These are phyloP conservation scores for Sporothrix pallida DNA, from an alignment of 2,329 filamentous ascomycete species.

Conservation along the genomic window DNA sequence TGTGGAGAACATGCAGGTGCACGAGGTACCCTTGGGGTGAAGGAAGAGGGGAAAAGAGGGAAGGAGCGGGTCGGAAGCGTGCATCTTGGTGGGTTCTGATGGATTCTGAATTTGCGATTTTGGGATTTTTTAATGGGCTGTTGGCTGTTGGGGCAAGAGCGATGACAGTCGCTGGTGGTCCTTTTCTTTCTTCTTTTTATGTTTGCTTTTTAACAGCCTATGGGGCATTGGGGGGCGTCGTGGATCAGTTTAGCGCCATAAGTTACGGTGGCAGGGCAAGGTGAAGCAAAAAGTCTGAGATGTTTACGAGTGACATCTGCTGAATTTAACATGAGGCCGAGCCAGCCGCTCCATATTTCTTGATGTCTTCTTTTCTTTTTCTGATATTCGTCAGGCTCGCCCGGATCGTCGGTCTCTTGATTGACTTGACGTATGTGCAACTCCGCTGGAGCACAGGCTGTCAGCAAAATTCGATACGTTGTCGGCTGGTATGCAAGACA, in stretches of 20 bases:
- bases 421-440: background rate
- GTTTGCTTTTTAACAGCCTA: background rate
- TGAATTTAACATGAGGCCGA: background rate
- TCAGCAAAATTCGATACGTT: background rate
- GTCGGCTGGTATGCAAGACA: slow-evolving; percentile 11
- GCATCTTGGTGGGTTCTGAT: background rate
- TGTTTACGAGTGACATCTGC: background rate
- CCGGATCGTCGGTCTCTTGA: background rate
- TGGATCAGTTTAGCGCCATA: background rate
- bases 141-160: background rate
- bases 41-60: background rate
- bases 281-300: slow-evolving; percentile 16
- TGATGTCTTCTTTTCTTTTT: background rate
- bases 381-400: background rate
- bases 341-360: background rate
- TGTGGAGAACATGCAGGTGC: slow-evolving; percentile 30
- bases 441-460: background rate
- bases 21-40: slow-evolving; percentile 28
- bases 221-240: background rate
- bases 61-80: background rate
- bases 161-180: too few relatives aligned
- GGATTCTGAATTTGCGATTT: background rate
- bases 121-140: background rate
- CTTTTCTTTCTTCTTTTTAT: background rate
- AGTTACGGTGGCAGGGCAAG: background rate